Conservation (phyloP, 495 filamentous ascomycete genomes). For the Astrothelium subdiscretum region DNA sequence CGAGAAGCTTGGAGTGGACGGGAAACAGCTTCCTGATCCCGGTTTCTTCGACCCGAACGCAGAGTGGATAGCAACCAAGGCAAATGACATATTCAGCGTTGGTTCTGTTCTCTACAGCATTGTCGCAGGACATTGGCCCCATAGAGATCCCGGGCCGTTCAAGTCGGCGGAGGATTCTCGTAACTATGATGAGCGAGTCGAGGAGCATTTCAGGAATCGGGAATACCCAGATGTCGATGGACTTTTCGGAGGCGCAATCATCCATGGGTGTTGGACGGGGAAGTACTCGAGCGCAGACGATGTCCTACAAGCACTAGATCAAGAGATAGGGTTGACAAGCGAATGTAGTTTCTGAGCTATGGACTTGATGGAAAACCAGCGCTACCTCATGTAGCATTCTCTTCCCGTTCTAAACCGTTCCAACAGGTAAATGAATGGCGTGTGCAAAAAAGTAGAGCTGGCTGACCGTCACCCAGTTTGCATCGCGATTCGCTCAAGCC, state of each 20-base stretch:
- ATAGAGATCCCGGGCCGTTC: neutral
- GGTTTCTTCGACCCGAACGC: constrained; percentile 7
- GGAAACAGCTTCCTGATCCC: constrained; percentile 7
- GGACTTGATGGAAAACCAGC: no score
- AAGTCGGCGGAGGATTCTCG: constrained; percentile 3
- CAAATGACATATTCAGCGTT: constrained; percentile 7
- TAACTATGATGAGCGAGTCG: constrained; percentile 3
- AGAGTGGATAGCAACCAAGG: constrained; percentile 5
- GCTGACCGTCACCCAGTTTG: no score
- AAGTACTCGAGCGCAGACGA: constrained; percentile 1
- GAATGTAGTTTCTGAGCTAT: no score
- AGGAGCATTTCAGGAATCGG: constrained; percentile 5
- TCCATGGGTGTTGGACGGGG: constrained; percentile 3
- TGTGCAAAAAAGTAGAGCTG: no score
- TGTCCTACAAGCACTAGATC: no score
- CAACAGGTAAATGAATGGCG: no score
- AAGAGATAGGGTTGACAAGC: no score
- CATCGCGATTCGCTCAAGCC: no score
- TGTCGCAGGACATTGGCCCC: neutral
- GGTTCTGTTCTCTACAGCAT: constrained; percentile 6
- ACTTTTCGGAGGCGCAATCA: constrained; percentile 6
- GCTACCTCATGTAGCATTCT: no score
- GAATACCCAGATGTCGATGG: constrained; percentile 4
- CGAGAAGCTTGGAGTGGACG: constrained; percentile 4
- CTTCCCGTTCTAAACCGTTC: no score